phyloP scores from a whole-genome alignment of 495 filamentous ascomycete species.

The Rhizodiscina lignyota region DNA sequence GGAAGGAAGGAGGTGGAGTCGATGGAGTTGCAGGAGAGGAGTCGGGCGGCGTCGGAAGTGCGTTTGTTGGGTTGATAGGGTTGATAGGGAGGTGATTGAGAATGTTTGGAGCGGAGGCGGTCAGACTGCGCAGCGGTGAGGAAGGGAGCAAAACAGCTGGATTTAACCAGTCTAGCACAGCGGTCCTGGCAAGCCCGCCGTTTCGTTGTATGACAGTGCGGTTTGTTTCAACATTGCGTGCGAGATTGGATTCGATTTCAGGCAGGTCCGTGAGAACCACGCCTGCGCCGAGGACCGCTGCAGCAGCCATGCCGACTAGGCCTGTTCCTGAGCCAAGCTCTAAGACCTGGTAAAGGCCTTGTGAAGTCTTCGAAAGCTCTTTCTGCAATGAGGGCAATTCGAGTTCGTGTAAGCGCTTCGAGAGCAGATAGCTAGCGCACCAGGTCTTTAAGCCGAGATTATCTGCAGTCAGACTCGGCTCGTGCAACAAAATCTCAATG shows the following conservation, averaged over 20 bases:
- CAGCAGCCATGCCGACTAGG: slow-evolving; percentile 37
- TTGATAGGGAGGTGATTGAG: background rate
- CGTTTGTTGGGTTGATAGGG: slow-evolving; percentile 4
- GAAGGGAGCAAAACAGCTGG: slow-evolving; percentile 11
- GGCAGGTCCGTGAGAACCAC: slow-evolving; percentile 52
- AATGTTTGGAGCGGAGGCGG: no score
- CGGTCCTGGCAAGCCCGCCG: slow-evolving; percentile 24
- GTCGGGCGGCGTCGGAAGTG: no score
- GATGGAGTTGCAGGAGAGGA: background rate
- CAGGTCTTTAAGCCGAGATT: slow-evolving; percentile 87
- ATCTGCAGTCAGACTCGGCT: slow-evolving; percentile 75
- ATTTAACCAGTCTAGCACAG: slow-evolving; percentile 52
- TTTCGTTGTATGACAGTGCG: slow-evolving; percentile 6
- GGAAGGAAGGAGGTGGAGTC: slow-evolving; percentile 24
- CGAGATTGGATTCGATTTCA: slow-evolving; percentile 51
- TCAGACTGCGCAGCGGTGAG: no score
- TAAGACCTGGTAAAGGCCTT: slow-evolving; percentile 18
- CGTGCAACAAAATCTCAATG: slow-evolving; percentile 49
- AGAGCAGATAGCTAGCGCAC: slow-evolving; percentile 74
- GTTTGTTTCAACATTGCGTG: slow-evolving; percentile 42
- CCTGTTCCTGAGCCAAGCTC: slow-evolving; percentile 53
- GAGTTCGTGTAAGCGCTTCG: slow-evolving; percentile 51
- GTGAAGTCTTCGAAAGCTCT: slow-evolving; percentile 1
- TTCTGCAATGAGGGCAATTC: slow-evolving; percentile 10
- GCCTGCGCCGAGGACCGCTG: slow-evolving; percentile 19